Base-by-base conservation (phyloP, 306 rosid species). In the Castanospermum australe region DNA sequence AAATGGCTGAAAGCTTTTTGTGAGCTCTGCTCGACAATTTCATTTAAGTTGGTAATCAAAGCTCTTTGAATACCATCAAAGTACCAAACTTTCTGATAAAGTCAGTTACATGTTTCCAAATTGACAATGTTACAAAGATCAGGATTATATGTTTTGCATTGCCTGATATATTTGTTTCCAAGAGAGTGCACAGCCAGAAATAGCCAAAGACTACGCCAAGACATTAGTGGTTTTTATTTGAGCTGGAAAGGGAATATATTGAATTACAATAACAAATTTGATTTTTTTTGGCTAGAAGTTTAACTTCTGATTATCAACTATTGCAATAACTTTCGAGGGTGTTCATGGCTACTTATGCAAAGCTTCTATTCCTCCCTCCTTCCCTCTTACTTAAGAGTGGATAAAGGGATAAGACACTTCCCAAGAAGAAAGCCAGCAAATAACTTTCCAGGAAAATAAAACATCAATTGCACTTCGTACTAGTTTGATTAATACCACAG, bases 21-120 rank as follows among this genome's bases (percentile, higher is more conserved):
- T 90, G 90, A 32, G 98, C 92, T 68, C 98, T 94, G 87, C 14
- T 60, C 83, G 67, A 44, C 25, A 77, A 47, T 76, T 81, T 25
- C 35, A 77, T n/a, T 39, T 25, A 64, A 42, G 68, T 70, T 48
- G 79, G 11, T 18, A 24, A 8, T 5, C 13, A 84, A 55, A 59
- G 8, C 18, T 66, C 9, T 57, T 75, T 48, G 47, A 50, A 35
- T 17, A 66, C 66, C 15, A 51, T 73, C 33, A 61, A 15, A 35
- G 69, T 22, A 14, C 5, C 32, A 60, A 4, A 45, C 18, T 2
- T 38, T 28, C 2, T 48, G 32, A 56, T 24, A 67, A 73, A 74
- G 52, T 28, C 32, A 47, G 17, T 47, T 7, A 45, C 45, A 14
- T 67, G 28, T 14, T 25, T 28, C 39, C 25, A 67, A 67, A 10